Evolutionary conservation across 2,329 filamentous ascomycete species (phyloP), one percentile per base, ranked within the genome.

Genomic region (Aureobasidium uvarum): DNA sequence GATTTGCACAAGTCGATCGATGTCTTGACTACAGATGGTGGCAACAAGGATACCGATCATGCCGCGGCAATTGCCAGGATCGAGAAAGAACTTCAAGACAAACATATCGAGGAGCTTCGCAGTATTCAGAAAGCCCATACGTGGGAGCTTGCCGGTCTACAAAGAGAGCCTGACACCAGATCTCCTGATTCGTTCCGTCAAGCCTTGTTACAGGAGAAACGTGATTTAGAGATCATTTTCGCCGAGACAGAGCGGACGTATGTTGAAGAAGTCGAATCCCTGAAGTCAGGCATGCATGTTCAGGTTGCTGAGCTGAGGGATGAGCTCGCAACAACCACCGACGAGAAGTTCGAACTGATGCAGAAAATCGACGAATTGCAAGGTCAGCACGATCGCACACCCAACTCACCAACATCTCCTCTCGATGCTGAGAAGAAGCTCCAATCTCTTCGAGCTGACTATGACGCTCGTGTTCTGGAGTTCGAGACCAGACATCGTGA

Each of bases 281-380:
- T 51, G 23, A 51, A 51, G 18, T 51, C 25, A 11, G 25, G 16
- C 16, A 51, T 51, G 25, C 13, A 45, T 25, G 33, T 33, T 23
- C 46, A 62, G 28, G n/a, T 66, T 18, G 10, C 39, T 8, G 48
- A 56, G 23, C 36, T 59, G n/a, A 51, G 52, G 23, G 45, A 65
- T 25, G 63, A 65, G 41, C 28, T 65, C 20, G 63, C 63, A 36
- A 43, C 28, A 16, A 43, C 45, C 3, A 41, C 36, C 2, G 41
- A 56, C 16, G 63, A 65, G 45, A 65, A 65, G n/a, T 56, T 41
- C 18, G 63, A 59, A 20, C 45, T 65, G 3, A n/a, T 52, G n/a
- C 60, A 54, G 60, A 54, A 33, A 7, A 5, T 63, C 5, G 48
- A 43, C 46, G 60, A 63, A 11, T 23, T 45, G 20, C 46, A 63